Conservation (phyloP, 768 basidiomycete species). For the Chlorophyllum brunneum region DNA sequence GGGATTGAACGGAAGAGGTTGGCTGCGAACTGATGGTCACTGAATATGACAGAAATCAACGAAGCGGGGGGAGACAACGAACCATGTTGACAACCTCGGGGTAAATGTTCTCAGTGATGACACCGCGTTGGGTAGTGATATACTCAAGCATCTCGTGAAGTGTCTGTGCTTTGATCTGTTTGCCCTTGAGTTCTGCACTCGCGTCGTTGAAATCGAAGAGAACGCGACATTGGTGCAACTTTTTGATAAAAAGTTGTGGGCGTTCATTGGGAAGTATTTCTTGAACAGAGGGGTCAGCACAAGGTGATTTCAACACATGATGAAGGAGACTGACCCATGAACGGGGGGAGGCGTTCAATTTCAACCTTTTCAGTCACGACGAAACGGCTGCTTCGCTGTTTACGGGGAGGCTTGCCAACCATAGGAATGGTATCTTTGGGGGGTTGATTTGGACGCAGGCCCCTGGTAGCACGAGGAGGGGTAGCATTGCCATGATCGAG, state of each 20-base stretch:
- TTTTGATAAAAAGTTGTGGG: conserved; percentile 87
- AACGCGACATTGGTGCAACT: conserved; percentile 94
- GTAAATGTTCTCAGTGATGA: conserved; percentile 96
- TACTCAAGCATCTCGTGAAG: conserved; percentile 99
- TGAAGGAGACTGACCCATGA: conserved; percentile 59
- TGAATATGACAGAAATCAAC: conserved; percentile 15
- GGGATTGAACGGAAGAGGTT: conserved; percentile 99
- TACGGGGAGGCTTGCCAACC: conserved; percentile 93
- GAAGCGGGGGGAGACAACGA: conserved; percentile 25
- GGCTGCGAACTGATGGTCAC: conserved; percentile 77
- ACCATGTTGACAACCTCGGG: conserved; percentile 99
- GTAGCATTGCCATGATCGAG: conserved; percentile 47
- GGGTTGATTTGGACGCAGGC: conserved; percentile 72
- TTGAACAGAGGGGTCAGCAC: conserved; percentile 29
- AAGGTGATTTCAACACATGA: background rate
- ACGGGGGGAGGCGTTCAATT: conserved; percentile 89
- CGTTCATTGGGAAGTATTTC: conserved; percentile 89
- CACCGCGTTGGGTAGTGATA: conserved; percentile 93
- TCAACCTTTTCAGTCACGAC: conserved; percentile 96
- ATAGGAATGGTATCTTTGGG: conserved; percentile 98
- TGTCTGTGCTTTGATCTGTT: conserved; percentile 98
- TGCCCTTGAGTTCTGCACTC: conserved; percentile 91
- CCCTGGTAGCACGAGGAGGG: conserved; percentile 63
- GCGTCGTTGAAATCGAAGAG: conserved; percentile 99
- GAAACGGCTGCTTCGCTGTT: conserved; percentile 96